Evolutionary conservation across 108 stramenopile species (phyloP).

Genomic region (Cyclostephanos tholiformis): DNA sequence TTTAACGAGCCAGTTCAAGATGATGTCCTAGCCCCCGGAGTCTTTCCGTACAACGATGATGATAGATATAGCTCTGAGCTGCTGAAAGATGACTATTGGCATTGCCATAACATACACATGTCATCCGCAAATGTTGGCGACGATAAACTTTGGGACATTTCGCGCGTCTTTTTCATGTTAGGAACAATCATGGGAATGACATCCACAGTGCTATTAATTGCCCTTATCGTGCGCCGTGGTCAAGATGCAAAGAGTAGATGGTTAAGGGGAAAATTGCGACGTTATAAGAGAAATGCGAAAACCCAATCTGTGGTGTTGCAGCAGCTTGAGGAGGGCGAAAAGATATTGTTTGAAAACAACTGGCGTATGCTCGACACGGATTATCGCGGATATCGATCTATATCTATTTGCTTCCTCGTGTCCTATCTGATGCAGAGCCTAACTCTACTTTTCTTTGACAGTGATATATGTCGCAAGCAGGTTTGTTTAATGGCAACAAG

Average conservation of each 20-base stretch:
- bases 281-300: background rate
- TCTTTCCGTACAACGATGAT: constrained; percentile 39
- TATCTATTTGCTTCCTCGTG: constrained; percentile 22
- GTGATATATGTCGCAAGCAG: constrained; percentile 32
- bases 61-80: constrained; percentile 14
- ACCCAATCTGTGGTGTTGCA: constrained; percentile 6
- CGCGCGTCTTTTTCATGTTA: constrained; percentile 22
- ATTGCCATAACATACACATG: constrained; percentile 23
- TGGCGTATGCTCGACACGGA: constrained; percentile 14
- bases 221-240: constrained; percentile 14
- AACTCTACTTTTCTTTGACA: constrained; percentile 35
- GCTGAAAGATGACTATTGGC: constrained; percentile 21
- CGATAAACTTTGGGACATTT: constrained; percentile 29
- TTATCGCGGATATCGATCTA: constrained; percentile 26
- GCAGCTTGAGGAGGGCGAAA: background rate
- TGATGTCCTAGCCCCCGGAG: constrained; percentile 25
- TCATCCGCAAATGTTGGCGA: constrained; percentile 13
- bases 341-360: background rate
- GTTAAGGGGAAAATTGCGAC: background rate
- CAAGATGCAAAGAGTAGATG: background rate
- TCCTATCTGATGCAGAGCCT: constrained; percentile 36
- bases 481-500: constrained; percentile 23
- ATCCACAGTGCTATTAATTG: constrained; percentile 9
- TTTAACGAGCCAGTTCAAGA: constrained; percentile 21
- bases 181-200: constrained; percentile 26